Evolutionary conservation across 805 yeast genomes (phyloP).

Genomic region (Wickerhamiella brachini): DNA sequence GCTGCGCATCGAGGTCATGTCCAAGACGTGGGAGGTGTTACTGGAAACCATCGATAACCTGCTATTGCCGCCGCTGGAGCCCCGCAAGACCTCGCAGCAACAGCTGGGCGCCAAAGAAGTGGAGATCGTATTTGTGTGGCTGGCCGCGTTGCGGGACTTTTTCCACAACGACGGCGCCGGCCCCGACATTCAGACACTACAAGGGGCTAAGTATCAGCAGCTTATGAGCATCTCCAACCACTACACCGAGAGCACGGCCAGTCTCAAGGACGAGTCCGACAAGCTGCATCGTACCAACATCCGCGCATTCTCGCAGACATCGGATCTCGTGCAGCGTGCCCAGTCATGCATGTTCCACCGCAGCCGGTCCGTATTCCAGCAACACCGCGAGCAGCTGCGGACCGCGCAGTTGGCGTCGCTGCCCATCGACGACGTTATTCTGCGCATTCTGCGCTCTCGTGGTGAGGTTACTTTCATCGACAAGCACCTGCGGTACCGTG

Average conservation of each 20-base stretch:
- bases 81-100: constrained; percentile 24
- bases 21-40: constrained; percentile 69
- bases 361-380: constrained; percentile 40
- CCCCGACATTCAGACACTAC: constrained; percentile 51
- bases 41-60: constrained; percentile 55
- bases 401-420: constrained; percentile 35
- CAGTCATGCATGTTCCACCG: constrained; percentile 64
- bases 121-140: constrained; percentile 59
- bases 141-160: constrained; percentile 53
- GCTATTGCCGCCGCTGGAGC: constrained; percentile 53
- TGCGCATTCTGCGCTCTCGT: constrained; percentile 56
- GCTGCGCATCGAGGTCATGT: constrained; percentile 48
- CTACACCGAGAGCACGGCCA: constrained; percentile 38
- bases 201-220: constrained; percentile 49
- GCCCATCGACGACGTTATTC: constrained; percentile 48
- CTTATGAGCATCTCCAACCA: constrained; percentile 49
- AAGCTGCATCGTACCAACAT: constrained; percentile 39
- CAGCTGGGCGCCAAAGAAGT: constrained; percentile 46
- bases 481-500: constrained; percentile 47
- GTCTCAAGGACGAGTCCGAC: constrained; percentile 45
- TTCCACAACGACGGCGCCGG: constrained; percentile 76
- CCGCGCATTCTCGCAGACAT: constrained; percentile 30
- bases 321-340: constrained; percentile 40
- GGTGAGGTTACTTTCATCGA: constrained; percentile 48
- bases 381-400: constrained; percentile 32